These are phyloP conservation scores for Fraxinus ornus DNA, from an alignment of 305 asterid genomes.

Conservation along the genomic window DNA sequence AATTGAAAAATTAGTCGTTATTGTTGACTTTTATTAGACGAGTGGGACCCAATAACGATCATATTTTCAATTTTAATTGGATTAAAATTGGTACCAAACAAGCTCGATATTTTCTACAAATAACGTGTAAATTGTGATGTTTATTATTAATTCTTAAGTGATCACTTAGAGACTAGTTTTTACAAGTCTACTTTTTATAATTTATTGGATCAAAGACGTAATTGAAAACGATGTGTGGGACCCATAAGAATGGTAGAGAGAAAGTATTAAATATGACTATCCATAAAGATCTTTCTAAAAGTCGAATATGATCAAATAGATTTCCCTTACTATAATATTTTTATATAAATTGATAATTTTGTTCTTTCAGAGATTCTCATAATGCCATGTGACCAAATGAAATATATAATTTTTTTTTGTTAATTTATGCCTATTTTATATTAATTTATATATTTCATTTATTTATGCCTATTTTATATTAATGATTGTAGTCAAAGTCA, in stretches of 20 bases:
- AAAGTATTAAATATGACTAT: slow-evolving; percentile 28
- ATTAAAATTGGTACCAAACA: too few relatives aligned
- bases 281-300: slow-evolving; percentile 31
- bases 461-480: background rate
- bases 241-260: slow-evolving; percentile 22
- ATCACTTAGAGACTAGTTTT: too few relatives aligned
- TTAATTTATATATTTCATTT: background rate
- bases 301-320: slow-evolving; percentile 37
- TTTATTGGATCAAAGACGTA: too few relatives aligned
- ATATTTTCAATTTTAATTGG: too few relatives aligned
- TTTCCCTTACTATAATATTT: slow-evolving; percentile 12
- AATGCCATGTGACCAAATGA: slow-evolving; percentile 29
- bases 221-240: background rate
- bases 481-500: background rate
- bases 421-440: background rate
- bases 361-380: slow-evolving; percentile 23
- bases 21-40: too few relatives aligned
- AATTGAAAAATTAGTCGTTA: too few relatives aligned
- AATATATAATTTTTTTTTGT: background rate
- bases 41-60: too few relatives aligned
- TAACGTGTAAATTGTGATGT: too few relatives aligned
- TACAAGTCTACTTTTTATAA: too few relatives aligned
- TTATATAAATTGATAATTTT: slow-evolving; percentile 14
- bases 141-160: too few relatives aligned
- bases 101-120: too few relatives aligned